Base-by-base conservation (phyloP, 768 basidiomycete genomes). In the Hericium coralloides region DNA sequence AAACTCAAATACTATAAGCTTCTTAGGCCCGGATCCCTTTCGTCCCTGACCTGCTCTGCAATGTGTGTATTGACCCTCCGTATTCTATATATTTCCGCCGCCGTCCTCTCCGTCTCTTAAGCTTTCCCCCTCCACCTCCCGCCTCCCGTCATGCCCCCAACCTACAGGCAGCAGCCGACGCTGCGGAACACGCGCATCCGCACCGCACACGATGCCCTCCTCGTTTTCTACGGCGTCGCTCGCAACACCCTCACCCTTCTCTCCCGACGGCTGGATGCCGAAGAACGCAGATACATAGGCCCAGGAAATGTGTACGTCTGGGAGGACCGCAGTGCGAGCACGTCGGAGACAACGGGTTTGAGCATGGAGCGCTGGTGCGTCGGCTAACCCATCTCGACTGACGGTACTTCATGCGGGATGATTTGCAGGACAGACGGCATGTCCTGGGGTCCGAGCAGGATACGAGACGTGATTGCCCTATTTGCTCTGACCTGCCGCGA, bases 361-460 rank as follows among this genome's bases (percentile, higher is more conserved):
- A 86, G 87, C 31, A 92, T 92, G 66, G 90, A 92, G 66, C 79
- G 89, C 26, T 92, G 89, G 70, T 63, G 55, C 14, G 60, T 39
- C 53, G 25, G 6, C 48, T 15, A 14, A 37, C 17, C 6, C 22
- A 39, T 18, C 14, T 57, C 25, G 15, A 1, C 22, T 6, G 25
- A 15, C 7, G 2, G 7, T n/a, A 4, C 26, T 6, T 50, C 4
- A 23, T 36, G 41, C 48, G 20, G 53, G 9, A 45, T 9, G 31
- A 4, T 23, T 39, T 0, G 3, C 41, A 63, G 62, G 62, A 92
- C 89, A 4, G 89, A 92, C 67, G 89, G 89, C 22, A 78, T 84
- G 64, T 78, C 84, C 61, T 92, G 89, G 89, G 87, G 85, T 43
- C 84, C 89, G 41, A 89, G 87, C 51, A 82, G 89, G 55, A 88